Percentiles rank a stretch among this genome's conserved stretches.
phyloP scores from a whole-genome alignment of 768 basidiomycete genomes.

The Serendipita vermifera region DNA sequence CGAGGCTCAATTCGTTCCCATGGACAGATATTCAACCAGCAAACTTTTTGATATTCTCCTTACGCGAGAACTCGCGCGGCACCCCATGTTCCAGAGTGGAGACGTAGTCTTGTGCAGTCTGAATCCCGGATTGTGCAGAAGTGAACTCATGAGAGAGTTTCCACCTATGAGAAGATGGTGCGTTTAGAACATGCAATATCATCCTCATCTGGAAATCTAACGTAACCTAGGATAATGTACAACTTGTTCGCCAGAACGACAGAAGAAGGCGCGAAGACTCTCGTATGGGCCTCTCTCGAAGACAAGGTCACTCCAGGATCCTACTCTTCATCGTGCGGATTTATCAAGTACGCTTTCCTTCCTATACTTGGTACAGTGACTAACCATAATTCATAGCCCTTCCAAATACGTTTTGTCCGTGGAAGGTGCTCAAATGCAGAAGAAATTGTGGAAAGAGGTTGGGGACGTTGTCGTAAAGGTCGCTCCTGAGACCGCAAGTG shows the following conservation, averaged over 20 bases:
- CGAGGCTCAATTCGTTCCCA: not conserved
- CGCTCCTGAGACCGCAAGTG: not conserved
- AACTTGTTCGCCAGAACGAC: not conserved
- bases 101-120: conserved; percentile 5
- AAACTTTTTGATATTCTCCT: not conserved
- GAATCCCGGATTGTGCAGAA: conserved; percentile 12
- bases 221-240: not conserved
- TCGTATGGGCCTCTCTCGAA: not conserved
- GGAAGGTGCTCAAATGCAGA: not conserved
- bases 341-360: not conserved
- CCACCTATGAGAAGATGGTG: too few relatives aligned
- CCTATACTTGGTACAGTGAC: too few relatives aligned
- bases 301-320: not conserved
- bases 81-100: not conserved
- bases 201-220: too few relatives aligned
- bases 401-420: too few relatives aligned
- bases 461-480: not conserved
- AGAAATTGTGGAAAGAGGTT: conserved; percentile 4
- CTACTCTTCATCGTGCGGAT: not conserved
- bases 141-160: conserved; percentile 3
- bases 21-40: not conserved
- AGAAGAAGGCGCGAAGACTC: not conserved
- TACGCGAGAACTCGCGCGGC: not conserved
- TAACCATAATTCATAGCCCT: too few relatives aligned
- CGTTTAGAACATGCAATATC: too few relatives aligned